Evolutionary conservation across 2,329 filamentous ascomycete species (phyloP).

Genomic region (Pseudocercospora vitis): DNA sequence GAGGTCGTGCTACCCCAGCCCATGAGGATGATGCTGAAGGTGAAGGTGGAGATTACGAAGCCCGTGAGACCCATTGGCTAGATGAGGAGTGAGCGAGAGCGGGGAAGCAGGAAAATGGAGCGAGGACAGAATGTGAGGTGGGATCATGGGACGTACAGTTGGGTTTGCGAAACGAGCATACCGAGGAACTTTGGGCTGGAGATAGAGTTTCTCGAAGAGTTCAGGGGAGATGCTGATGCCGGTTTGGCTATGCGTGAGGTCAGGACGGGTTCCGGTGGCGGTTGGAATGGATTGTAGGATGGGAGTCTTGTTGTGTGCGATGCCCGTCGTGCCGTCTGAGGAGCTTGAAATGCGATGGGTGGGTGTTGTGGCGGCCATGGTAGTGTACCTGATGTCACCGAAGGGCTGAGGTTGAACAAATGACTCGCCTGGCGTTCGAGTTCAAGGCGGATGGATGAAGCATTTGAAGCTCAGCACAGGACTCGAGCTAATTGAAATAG

Average conservation of each 20-base stretch:
- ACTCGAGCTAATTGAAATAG: not conserved
- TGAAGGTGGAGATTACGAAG: conserved; percentile 45
- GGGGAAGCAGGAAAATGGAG: not conserved
- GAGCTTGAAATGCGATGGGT: conserved; percentile 9
- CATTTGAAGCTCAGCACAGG: not conserved
- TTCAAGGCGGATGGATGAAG: not conserved
- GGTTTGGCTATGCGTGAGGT: conserved; percentile 17
- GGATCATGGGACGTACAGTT: conserved; percentile 13
- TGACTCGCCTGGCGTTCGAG: not conserved
- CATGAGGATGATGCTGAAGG: conserved; percentile 44
- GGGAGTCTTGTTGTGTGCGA: not conserved
- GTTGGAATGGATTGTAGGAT: not conserved
- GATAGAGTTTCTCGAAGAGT: conserved; percentile 37
- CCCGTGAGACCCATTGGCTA: conserved; percentile 33
- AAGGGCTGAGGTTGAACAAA: not conserved
- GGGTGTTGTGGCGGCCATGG: not conserved
- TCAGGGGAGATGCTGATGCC: conserved; percentile 33
- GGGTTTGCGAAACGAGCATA: conserved; percentile 34
- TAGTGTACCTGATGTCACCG: not conserved
- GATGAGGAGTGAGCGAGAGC: not conserved
- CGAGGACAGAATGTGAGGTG: no score
- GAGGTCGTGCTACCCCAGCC: conserved; percentile 43
- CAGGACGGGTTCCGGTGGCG: not conserved
- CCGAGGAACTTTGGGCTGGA: conserved; percentile 33
- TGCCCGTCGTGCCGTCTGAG: conserved; percentile 2